Evolutionary conservation across 1,139 yeast species (phyloP).

Genomic region (Debaryomycetaceae sp.): DNA sequence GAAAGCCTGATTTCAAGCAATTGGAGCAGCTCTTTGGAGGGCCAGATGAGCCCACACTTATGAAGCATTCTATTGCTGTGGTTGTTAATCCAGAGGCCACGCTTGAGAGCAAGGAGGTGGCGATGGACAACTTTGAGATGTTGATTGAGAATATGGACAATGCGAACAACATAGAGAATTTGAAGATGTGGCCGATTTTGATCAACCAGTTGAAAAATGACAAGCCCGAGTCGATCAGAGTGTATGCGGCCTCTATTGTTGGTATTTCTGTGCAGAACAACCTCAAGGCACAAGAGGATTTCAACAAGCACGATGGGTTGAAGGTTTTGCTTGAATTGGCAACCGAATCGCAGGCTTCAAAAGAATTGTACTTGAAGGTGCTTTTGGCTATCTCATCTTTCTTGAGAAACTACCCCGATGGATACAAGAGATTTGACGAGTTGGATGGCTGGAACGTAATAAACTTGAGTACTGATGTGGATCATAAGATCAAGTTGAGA

Average conservation of each 20-base stretch:
- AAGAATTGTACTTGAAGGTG: conserved; percentile 55
- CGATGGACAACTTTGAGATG: conserved; percentile 92
- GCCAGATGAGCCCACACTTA: conserved; percentile 81
- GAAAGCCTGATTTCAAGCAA: conserved; percentile 73
- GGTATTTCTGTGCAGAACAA: conserved; percentile 96
- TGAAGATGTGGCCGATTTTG: conserved; percentile 76
- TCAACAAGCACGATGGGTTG: conserved; percentile 49
- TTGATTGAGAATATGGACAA: conserved; percentile 90
- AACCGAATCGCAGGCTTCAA: conserved; percentile 17
- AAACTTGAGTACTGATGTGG: conserved; percentile 11
- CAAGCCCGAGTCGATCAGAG: conserved; percentile 38
- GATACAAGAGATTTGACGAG: conserved; percentile 52
- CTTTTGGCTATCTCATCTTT: conserved; percentile 74
- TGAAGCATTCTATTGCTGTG: conserved; percentile 70
- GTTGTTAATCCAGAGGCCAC: conserved; percentile 62
- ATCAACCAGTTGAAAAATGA: conserved; percentile 48
- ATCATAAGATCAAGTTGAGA: conserved; percentile 49
- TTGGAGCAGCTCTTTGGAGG: conserved; percentile 76
- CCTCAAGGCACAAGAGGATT: conserved; percentile 66
- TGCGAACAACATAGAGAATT: conserved; percentile 85
- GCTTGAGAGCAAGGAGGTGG: conserved; percentile 63
- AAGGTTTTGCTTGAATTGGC: conserved; percentile 40
- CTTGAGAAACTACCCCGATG: conserved; percentile 65
- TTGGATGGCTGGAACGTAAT: conserved; percentile 61
- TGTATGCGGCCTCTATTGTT: conserved; percentile 66